These are phyloP conservation scores for Sporothrix brunneoviolacea DNA, from an alignment of 2,329 filamentous ascomycete species.

Conservation along the genomic window DNA sequence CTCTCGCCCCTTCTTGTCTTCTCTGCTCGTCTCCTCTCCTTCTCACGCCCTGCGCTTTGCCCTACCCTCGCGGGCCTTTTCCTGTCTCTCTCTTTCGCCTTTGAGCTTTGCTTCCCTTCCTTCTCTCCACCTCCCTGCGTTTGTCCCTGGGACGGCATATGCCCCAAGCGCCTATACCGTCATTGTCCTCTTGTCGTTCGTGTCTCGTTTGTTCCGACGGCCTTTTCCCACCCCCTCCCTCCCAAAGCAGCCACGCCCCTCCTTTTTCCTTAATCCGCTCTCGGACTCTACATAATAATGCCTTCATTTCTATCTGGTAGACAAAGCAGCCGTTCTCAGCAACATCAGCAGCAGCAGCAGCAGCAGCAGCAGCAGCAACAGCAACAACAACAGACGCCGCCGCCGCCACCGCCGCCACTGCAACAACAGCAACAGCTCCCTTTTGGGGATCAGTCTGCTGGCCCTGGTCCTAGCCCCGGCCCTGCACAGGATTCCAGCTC, in stretches of 20 bases:
- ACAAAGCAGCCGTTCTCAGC: slow-evolving; percentile 51
- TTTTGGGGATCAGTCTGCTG: slow-evolving; percentile 38
- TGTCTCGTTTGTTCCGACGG: slow-evolving; percentile 5
- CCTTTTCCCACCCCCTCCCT: slow-evolving; percentile 13
- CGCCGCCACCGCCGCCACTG: slow-evolving; percentile 23
- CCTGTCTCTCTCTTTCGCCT: too few relatives aligned
- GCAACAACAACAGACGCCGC: slow-evolving; percentile 25
- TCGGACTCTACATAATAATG: slow-evolving; percentile 31
- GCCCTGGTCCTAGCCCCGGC: slow-evolving; percentile 15
- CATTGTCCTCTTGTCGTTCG: slow-evolving; percentile 8
- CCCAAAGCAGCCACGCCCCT: slow-evolving; percentile 8
- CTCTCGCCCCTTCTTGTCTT: background rate
- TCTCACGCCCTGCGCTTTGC: too few relatives aligned
- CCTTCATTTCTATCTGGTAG: slow-evolving; percentile 49
- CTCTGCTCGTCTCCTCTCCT: background rate
- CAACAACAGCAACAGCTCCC: slow-evolving; percentile 31
- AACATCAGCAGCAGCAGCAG: slow-evolving; percentile 22
- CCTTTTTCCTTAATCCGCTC: slow-evolving; percentile 10
- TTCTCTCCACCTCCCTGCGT: background rate
- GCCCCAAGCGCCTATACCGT: slow-evolving; percentile 10
- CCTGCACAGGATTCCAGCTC: slow-evolving; percentile 14
- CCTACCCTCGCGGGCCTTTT: too few relatives aligned
- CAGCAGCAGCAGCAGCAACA: slow-evolving; percentile 15
- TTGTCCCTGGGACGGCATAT: background rate
- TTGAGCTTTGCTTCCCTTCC: too few relatives aligned